These are phyloP conservation scores for Penicillium sp. DNA, from an alignment of 2,329 filamentous ascomycete species.

Conservation along the genomic window DNA sequence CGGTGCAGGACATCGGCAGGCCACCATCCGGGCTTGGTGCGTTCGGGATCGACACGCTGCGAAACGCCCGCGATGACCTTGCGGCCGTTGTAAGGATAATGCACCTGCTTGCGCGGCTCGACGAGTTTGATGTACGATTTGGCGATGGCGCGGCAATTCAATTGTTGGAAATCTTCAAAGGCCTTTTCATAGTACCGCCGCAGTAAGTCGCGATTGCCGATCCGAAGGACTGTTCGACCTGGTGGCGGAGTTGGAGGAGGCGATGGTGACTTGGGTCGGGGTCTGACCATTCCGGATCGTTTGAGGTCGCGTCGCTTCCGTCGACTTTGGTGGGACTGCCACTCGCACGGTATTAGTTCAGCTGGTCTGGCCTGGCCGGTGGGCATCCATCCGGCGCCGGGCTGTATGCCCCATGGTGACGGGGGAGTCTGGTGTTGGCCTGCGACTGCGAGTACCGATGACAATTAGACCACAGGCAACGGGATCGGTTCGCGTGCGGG, in stretches of 20 bases:
- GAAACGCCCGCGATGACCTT: slow-evolving; percentile 31
- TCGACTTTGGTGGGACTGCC: slow-evolving; percentile 28
- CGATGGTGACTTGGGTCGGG: slow-evolving; percentile 20
- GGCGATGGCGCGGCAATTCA: slow-evolving; percentile 45
- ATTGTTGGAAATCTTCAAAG: slow-evolving; percentile 46
- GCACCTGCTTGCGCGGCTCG: slow-evolving; percentile 49
- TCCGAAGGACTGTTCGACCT: slow-evolving; percentile 27
- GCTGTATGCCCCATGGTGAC: background rate
- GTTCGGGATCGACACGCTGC: slow-evolving; percentile 33
- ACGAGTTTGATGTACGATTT: slow-evolving; percentile 50
- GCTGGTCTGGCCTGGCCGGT: slow-evolving; percentile 16
- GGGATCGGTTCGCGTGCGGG: too few relatives aligned
- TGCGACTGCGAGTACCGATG: too few relatives aligned
- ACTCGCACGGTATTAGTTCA: slow-evolving; percentile 35
- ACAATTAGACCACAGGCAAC: too few relatives aligned
- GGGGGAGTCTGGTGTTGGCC: background rate
- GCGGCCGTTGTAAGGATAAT: slow-evolving; percentile 48
- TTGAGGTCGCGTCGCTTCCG: slow-evolving; percentile 26
- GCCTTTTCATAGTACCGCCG: slow-evolving; percentile 41
- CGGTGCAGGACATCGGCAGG: slow-evolving; percentile 32
- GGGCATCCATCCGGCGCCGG: slow-evolving; percentile 24
- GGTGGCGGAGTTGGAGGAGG: slow-evolving; percentile 20
- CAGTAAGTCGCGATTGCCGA: slow-evolving; percentile 28
- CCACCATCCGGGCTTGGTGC: slow-evolving; percentile 38
- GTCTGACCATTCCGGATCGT: slow-evolving; percentile 14